phyloP scores from a whole-genome alignment of 495 filamentous ascomycete genomes.

The Penicillium lagena region DNA sequence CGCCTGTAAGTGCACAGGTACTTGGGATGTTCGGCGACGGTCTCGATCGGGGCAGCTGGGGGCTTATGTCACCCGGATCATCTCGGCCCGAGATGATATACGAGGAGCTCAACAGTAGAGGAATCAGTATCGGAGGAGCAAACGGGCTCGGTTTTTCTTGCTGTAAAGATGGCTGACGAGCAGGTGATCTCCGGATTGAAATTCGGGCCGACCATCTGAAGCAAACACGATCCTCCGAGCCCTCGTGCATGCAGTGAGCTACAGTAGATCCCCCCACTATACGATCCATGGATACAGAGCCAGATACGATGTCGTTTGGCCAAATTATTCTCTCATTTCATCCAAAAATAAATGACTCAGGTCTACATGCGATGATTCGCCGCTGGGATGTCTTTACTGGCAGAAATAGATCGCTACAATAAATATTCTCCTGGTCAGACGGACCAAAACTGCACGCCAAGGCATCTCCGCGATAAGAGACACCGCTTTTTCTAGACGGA shows the following conservation, averaged over 20 bases:
- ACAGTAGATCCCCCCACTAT: no score
- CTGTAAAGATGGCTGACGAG: no score
- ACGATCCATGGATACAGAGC: no score
- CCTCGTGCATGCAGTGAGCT: no score
- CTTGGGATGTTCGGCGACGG: constrained; percentile 11
- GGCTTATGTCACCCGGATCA: constrained; percentile 11
- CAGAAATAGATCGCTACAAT: no score
- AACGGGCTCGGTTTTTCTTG: no score
- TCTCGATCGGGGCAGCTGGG: constrained; percentile 6
- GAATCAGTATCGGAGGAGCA: no score
- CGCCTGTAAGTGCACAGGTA: constrained; percentile 12
- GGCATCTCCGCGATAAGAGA: constrained; percentile 12
- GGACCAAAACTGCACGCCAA: constrained; percentile 9
- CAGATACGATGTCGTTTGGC: no score
- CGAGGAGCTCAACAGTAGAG: no score
- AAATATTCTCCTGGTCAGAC: no score
- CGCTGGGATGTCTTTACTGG: no score
- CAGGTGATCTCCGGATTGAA: constrained; percentile 4
- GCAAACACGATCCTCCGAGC: not conserved
- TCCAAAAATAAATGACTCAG: not conserved
- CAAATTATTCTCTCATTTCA: no score
- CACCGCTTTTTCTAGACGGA: constrained; percentile 18
- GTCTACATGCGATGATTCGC: not conserved
- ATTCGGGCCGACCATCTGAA: constrained; percentile 7
- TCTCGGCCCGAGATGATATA: not conserved